A percentile compares a stretch with the other conserved stretches of the same genome.
Conservation (phyloP, 768 basidiomycete species). For the Mycena venus region DNA sequence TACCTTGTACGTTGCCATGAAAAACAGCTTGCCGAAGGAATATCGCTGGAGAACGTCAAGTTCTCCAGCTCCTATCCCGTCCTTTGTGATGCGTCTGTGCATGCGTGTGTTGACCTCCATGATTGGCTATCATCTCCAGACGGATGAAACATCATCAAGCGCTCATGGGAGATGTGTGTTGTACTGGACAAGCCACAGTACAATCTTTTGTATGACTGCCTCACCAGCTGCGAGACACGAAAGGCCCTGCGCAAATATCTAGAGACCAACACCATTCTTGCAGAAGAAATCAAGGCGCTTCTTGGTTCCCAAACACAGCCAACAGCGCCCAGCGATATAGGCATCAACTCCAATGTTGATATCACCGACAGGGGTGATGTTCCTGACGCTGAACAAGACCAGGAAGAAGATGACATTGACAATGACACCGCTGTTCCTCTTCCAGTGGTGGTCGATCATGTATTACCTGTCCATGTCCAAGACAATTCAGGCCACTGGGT, state of each 20-base stretch:
- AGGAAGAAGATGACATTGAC: no score
- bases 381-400: no score
- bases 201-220: not conserved
- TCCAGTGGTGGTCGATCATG: no score
- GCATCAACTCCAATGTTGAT: no score
- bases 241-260: no score
- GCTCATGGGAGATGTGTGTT: no score
- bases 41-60: constrained; percentile 28
- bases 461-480: no score
- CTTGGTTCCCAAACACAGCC: not conserved
- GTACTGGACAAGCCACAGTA: not conserved
- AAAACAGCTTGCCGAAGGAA: constrained; percentile 10
- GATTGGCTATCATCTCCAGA: not conserved
- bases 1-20: constrained; percentile 24
- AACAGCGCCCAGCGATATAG: no score
- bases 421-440: no score
- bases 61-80: constrained; percentile 27
- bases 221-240: not conserved
- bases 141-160: constrained; percentile 4
- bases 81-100: constrained; percentile 28
- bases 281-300: not conserved
- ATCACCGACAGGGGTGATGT: no score
- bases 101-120: not conserved
- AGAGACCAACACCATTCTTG: not conserved
- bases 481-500: no score